Base-by-base conservation (phyloP, 177 flowering plant species). In the Vitis hybrid region DNA sequence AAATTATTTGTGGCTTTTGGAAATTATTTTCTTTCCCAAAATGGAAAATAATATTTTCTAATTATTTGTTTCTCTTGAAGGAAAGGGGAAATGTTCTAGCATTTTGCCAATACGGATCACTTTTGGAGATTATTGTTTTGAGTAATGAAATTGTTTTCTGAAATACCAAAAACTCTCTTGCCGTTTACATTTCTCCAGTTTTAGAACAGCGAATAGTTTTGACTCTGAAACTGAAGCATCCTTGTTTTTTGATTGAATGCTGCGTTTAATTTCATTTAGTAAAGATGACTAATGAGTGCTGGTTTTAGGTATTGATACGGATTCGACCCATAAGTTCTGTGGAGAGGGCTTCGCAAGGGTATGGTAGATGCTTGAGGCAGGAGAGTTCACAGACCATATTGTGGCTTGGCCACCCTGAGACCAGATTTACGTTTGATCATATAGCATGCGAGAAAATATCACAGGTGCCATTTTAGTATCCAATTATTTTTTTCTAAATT, bases 341-440 rank as follows among this genome's bases (percentile, higher is more conserved):
- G 62, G 98, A 93, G 82, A 87, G 67, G 75, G 74, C 73, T 63
- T 74, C 84, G 13, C 91, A 83, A 82, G 94, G 93, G 19, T 63
- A 80, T 50, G 77, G 73, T 18, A 74, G 85, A 72, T 91, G 98
- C 70, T 80, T 93, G 82, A 84, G 75, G 75, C 98, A 90, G 77
- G 97, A 93, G 68, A 91, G 90, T 78, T 79, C 84, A 1, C 84
- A 88, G 63, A 84, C 85, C 39, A 66, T 93, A 70, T 75, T 81
- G 18, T 93, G 97, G 98, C 82, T 88, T 67, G 98, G 98, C 20
- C 92, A 90, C 70, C 97, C 98, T 12, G 97, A 93, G 77, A 82
- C 93, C 53, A 84, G 95, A 76, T 93, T 91, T 66, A 93, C 95
- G 9, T 93, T 93, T 77, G 98, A 93, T 84, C 90, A 91, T 70